These are phyloP conservation scores for Puccinia brachypodii DNA, from an alignment of 1,284 basidiomycete species.

Conservation along the genomic window DNA sequence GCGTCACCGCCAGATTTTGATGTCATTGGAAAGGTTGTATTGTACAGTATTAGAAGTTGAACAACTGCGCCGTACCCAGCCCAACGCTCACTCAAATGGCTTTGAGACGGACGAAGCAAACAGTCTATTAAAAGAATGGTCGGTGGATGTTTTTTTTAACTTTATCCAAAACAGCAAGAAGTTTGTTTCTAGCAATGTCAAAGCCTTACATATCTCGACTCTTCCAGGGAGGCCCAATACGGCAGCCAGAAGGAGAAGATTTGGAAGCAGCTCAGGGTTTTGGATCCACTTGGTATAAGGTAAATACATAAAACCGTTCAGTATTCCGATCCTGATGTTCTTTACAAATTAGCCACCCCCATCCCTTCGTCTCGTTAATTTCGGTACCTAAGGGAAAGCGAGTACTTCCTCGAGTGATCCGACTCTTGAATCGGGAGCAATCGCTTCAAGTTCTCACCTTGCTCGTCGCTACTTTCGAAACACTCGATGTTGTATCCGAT, in stretches of 20 bases:
- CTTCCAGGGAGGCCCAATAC: slow-evolving; percentile 65
- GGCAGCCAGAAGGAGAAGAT: slow-evolving; percentile 68
- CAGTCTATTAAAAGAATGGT: slow-evolving; percentile 50
- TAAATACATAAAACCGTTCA: slow-evolving; percentile 57
- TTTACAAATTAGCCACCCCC: slow-evolving; percentile 68
- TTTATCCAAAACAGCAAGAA: not conserved
- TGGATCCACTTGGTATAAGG: slow-evolving; percentile 89
- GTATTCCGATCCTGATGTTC: slow-evolving; percentile 44
- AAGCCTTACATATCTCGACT: not conserved
- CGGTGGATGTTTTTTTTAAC: slow-evolving; percentile 14
- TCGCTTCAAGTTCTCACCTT: slow-evolving; percentile 85
- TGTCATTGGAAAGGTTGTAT: slow-evolving; percentile 81
- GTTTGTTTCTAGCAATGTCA: not conserved
- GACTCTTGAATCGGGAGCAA: slow-evolving; percentile 77
- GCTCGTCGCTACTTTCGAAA: slow-evolving; percentile 87
- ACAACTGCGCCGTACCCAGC: slow-evolving; percentile 77
- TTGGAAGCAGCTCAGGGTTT: slow-evolving; percentile 79
- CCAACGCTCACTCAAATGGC: slow-evolving; percentile 59
- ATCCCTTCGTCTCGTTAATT: slow-evolving; percentile 93
- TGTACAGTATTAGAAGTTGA: slow-evolving; percentile 81
- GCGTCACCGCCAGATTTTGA: slow-evolving; percentile 73
- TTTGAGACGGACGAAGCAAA: slow-evolving; percentile 40
- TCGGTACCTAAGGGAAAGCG: slow-evolving; percentile 88
- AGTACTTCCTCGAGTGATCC: slow-evolving; percentile 80
- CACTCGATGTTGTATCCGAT: slow-evolving; percentile 81